A percentile compares a stretch with the other conserved stretches of the same genome.
phyloP scores from a whole-genome alignment of 2,329 filamentous ascomycete genomes.

The Penicillium expansum region DNA sequence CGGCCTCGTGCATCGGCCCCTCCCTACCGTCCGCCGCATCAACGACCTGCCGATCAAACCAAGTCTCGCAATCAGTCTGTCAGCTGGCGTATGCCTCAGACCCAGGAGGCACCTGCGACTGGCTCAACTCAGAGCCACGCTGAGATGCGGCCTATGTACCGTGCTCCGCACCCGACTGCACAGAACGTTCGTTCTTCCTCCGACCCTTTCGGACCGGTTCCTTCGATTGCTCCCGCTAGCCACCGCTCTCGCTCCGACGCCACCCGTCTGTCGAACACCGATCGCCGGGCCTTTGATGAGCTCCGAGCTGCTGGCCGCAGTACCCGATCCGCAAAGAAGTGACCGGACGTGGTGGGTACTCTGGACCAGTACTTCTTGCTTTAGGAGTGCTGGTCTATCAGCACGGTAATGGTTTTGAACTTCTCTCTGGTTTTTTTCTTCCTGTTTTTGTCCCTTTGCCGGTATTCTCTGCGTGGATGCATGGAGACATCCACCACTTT shows the following conservation, averaged over 20 bases:
- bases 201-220: neutral
- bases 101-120: neutral
- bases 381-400: neutral
- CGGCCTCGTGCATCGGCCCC: neutral
- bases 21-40: neutral
- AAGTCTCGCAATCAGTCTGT: neutral
- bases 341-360: too few relatives aligned
- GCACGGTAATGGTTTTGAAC: neutral
- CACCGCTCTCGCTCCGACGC: conserved; percentile 1
- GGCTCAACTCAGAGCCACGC: neutral
- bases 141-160: neutral
- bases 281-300: neutral
- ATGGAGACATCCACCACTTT: neutral
- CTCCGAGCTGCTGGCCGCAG: neutral
- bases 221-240: neutral
- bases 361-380: neutral
- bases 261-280: neutral
- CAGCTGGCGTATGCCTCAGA: neutral
- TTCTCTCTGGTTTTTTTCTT: neutral
- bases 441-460: neutral
- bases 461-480: neutral
- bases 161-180: neutral
- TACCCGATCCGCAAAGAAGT: neutral
- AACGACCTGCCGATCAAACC: neutral
- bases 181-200: conserved; percentile 6